A percentile compares a stretch with the other conserved stretches of the same genome.
Evolutionary conservation across 805 yeast species (phyloP).

Genomic region (Allodekkera sacchari): DNA sequence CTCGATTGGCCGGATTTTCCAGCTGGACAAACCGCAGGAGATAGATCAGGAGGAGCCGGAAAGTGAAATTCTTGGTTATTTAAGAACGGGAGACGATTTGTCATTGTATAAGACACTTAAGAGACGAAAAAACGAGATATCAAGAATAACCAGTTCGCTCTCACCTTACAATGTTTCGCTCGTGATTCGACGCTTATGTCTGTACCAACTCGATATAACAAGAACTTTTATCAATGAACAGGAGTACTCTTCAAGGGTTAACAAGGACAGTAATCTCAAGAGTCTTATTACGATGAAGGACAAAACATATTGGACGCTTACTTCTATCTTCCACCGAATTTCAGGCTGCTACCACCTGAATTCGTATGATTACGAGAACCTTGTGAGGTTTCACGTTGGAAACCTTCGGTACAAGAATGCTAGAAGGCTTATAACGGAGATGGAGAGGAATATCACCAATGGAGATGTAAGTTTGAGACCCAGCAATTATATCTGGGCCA

Average conservation of each 20-base stretch:
- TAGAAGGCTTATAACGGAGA: conserved; percentile 10
- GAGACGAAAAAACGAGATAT: no score
- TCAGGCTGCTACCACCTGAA: conserved; percentile 3
- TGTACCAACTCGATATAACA: conserved; percentile 5
- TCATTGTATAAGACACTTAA: no score
- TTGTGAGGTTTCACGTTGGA: conserved; percentile 14
- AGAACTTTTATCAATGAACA: conserved; percentile 12
- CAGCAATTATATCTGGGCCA: conserved; percentile 18
- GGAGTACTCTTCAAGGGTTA: conserved; percentile 14
- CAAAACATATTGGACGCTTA: conserved; percentile 5
- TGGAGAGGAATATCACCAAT: conserved; percentile 10
- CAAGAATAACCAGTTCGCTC: no score
- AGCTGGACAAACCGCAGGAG: no score
- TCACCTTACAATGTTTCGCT: no score
- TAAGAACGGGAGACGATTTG: no score
- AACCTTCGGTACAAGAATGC: conserved; percentile 14
- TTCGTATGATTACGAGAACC: conserved; percentile 18
- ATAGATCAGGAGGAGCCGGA: no score
- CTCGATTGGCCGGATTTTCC: no score
- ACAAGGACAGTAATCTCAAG: conserved; percentile 8
- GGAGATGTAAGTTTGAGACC: conserved; percentile 6
- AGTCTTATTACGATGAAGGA: conserved; percentile 4
- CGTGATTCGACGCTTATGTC: conserved; percentile 10
- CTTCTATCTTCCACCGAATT: conserved; percentile 5
- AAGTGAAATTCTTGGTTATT: no score